Base-by-base conservation (phyloP, 495 filamentous ascomycete genomes). In the Penicillium diatomitis region DNA sequence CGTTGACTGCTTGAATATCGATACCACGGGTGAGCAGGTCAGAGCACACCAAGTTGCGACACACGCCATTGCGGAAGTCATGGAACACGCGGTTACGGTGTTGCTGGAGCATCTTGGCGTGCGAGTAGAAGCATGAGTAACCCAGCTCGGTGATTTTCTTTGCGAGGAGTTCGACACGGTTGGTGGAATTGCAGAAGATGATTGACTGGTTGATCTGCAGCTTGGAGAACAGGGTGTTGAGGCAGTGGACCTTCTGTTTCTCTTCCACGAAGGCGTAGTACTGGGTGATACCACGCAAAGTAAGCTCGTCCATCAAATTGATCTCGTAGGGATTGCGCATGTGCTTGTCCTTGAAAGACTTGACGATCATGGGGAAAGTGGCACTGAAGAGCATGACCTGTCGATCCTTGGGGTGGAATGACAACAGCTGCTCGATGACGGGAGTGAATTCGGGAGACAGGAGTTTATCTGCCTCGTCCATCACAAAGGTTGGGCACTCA, bases 171-270 rank as follows among this genome's bases (percentile, higher is more conserved):
- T 99, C 92, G 11, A 99, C 92, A 39, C 92, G 89, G 62, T 96
- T 96, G 37, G 92, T 97, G 37, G 94, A 97, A 65, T 99, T 99
- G 76, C 92, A 99, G 73, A 99, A 99, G 60, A 99, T 99, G 72
- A 99, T 99, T 43, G 94, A 97, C 74, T 99, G 92, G 67, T 99
- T 99, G 70, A 99, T 99, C 68, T 97, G 92, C 8, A 99, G 82
- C 70, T 96, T 96, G 46, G 87, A 94, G 76, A 99, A 99, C 37
- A 99, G 82, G 1, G 92, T 99, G 71, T 99, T 99, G 36, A 99
- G 73, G 65, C 92, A 99, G 71, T 97, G 94, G 6, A 99, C 94
- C 69, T 99, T 99, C 65, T 96, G 89, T 71, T 95, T 96, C 71
- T 99, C 92, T 66, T 97, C 92, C 43, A 99, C 92, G 54, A 96